Conservation (phyloP, 371 early-diverging fungal species). For the Lichtheimia ornata region DNA sequence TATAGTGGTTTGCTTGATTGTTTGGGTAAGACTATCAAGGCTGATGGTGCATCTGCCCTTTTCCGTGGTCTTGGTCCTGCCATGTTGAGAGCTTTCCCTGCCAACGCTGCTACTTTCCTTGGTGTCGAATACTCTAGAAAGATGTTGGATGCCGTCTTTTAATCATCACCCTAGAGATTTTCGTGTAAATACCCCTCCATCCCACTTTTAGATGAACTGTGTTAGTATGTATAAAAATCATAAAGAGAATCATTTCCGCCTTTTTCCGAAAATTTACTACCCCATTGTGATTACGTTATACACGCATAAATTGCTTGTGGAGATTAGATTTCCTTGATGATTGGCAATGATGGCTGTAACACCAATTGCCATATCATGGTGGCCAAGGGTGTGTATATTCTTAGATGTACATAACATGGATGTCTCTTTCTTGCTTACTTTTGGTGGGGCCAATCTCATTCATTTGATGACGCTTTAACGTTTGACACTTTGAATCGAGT, state of each 20-base stretch:
- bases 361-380: too few relatives aligned
- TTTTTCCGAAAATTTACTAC: background rate
- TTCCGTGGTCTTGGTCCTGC: slow-evolving; percentile 97
- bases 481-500: too few relatives aligned
- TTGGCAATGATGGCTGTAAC: too few relatives aligned
- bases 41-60: slow-evolving; percentile 90
- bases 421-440: too few relatives aligned
- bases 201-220: background rate
- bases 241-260: background rate
- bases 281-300: background rate
- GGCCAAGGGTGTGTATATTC: too few relatives aligned
- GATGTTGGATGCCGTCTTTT: slow-evolving; percentile 47
- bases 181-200: background rate
- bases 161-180: slow-evolving; percentile 9
- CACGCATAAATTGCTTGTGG: background rate
- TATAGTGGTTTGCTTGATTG: slow-evolving; percentile 83
- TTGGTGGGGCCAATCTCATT: too few relatives aligned
- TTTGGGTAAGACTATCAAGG: slow-evolving; percentile 79
- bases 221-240: background rate
- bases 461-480: too few relatives aligned
- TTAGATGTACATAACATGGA: too few relatives aligned
- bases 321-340: background rate
- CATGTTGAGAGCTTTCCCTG: slow-evolving; percentile 94
- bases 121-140: slow-evolving; percentile 53
- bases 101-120: slow-evolving; percentile 78